Evolutionary conservation across 2,329 filamentous ascomycete species (phyloP).

Genomic region (Cladobotryum mycophilum): DNA sequence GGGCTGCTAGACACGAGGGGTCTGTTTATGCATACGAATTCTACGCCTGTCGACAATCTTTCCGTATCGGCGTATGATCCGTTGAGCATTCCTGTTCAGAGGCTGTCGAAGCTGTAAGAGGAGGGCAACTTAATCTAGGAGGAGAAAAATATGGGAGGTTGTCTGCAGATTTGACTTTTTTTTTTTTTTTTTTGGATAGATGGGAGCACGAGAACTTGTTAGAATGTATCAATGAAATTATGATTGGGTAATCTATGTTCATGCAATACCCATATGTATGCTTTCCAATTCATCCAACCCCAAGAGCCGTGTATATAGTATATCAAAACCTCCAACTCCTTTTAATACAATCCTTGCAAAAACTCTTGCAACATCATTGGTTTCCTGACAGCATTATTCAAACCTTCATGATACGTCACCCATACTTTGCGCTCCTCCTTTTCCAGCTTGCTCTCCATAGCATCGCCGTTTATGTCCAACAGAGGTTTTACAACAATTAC

Average conservation of each 20-base stretch:
- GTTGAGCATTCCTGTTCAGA: slow-evolving; percentile 45
- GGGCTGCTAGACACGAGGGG: slow-evolving; percentile 73
- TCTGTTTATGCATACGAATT: slow-evolving; percentile 48
- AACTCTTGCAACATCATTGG: slow-evolving; percentile 77
- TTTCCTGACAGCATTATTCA: slow-evolving; percentile 88
- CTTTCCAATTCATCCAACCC: too few relatives aligned
- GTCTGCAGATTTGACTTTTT: background rate
- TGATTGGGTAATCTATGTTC: background rate
- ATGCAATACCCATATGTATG: background rate
- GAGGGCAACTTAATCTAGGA: too few relatives aligned
- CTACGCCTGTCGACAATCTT: slow-evolving; percentile 44
- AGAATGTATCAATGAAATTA: background rate
- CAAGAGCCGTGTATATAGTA: too few relatives aligned
- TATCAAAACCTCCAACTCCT: background rate
- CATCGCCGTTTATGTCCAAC: slow-evolving; percentile 36
- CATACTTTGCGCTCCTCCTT: slow-evolving; percentile 60
- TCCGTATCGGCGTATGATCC: slow-evolving; percentile 47
- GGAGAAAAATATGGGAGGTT: background rate
- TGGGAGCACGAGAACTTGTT: too few relatives aligned
- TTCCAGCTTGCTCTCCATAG: slow-evolving; percentile 25
- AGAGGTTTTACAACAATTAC: slow-evolving; percentile 45
- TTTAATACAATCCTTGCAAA: slow-evolving; percentile 53
- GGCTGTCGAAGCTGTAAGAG: slow-evolving; percentile 45
- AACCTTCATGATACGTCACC: slow-evolving; percentile 85
- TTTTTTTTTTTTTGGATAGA: background rate